phyloP scores from a whole-genome alignment of 441 rosid genomes.

The Macaranga tanarius region DNA sequence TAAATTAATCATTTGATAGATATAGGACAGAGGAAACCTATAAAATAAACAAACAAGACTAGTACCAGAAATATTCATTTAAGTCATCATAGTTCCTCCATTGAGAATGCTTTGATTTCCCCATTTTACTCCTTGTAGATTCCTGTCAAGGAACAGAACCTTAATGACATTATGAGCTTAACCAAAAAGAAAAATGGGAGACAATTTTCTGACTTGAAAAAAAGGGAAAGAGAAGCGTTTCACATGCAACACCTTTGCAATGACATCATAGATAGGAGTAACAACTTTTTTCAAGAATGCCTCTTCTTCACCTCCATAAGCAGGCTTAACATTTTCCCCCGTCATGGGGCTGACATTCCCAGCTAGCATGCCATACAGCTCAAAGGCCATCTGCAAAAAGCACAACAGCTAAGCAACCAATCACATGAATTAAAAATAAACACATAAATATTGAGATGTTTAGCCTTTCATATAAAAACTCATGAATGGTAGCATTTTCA shows the following conservation, averaged over 20 bases:
- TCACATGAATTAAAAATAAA: too few species aligned
- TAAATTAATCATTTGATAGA: slow-evolving; percentile 16
- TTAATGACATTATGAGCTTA: not conserved
- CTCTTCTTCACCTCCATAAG: slow-evolving; percentile 96
- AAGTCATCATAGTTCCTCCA: slow-evolving; percentile 99
- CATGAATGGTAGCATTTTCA: not conserved
- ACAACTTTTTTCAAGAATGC: slow-evolving; percentile 91
- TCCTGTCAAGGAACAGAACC: slow-evolving; percentile 49
- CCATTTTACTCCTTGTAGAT: slow-evolving; percentile 74
- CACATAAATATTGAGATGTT: not conserved
- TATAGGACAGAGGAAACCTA: not conserved
- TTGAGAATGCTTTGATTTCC: slow-evolving; percentile 95
- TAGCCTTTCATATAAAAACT: too few species aligned
- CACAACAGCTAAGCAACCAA: slow-evolving; percentile 15
- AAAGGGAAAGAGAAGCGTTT: not conserved
- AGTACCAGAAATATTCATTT: slow-evolving; percentile 93
- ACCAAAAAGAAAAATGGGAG: slow-evolving; percentile 14
- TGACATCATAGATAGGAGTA: slow-evolving; percentile 83
- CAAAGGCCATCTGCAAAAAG: slow-evolving; percentile 86
- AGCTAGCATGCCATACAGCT: slow-evolving; percentile 93
- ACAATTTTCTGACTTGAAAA: not conserved
- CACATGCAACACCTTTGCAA: slow-evolving; percentile 51
- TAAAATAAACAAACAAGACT: slow-evolving; percentile 3
- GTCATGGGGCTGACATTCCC: slow-evolving; percentile 97
- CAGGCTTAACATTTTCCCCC: slow-evolving; percentile 93